Evolutionary conservation across 306 rosid species (phyloP), one percentile per base, ranked within the genome.

Genomic region (Rosa chinensis): DNA sequence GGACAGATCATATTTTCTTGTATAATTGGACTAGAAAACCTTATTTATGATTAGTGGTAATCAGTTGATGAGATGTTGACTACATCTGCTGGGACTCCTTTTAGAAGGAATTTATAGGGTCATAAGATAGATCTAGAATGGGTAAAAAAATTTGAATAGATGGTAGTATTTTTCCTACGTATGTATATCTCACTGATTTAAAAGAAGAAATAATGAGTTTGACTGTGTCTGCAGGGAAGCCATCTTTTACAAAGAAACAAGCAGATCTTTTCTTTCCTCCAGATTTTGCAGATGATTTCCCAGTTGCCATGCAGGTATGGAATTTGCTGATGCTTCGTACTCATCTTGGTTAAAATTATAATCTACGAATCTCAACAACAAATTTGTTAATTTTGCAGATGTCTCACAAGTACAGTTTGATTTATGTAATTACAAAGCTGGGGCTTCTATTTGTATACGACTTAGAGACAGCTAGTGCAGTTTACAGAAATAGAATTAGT

Each of bases 261-360:
- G 98, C 99, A 40, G 99, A 93, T 87, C 94, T 96, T 59, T 96
- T 93, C 93, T 96, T 96, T 79, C 99, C 99, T 69, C 99, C 99
- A 25, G 99, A 96, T 89, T 96, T 96, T 88, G 94, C 92, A 9
- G 99, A 96, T 77, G 99, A 96, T 83, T 96, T 96, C 82, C 99
- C 99, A 59, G 99, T 96, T 82, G 84, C 99, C 67, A 96, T 96
- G 98, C 99, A 96, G 99, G 99, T 96, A 84, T 18, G 3, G 63
- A 77, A 78, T 79, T 78, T 40, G 61, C 70, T 75, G 74, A 17
- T 73, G 72, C 79, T 79, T 83, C 74, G 77, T 55, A 68, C 42
- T 73, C 79, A 62, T 78, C 42, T 58, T 73, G 40, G 2, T 16
- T 35, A 4, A 35, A 44, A 69, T 64, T 70, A 16, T 73, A 73